A percentile compares a stretch with the other conserved stretches of the same genome.
These are phyloP conservation scores for Paracorniculantispora psalliotae DNA, from an alignment of 2,329 filamentous ascomycete genomes.

Conservation along the genomic window DNA sequence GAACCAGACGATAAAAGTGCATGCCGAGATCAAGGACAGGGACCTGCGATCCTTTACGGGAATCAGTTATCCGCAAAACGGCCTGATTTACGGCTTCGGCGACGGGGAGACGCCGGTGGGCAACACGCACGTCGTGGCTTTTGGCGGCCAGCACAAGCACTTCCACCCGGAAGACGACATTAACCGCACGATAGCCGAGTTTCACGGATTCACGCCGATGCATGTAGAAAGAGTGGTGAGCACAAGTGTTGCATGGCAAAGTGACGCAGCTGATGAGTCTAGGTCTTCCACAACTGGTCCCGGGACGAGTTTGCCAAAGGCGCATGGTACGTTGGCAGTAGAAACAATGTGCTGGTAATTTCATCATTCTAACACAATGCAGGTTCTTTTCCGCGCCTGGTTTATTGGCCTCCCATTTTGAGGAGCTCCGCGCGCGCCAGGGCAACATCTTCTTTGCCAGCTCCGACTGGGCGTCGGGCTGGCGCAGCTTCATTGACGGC, in stretches of 20 bases:
- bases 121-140: constrained; percentile 44
- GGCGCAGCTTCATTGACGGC: constrained; percentile 46
- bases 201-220: constrained; percentile 30
- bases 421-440: constrained; percentile 35
- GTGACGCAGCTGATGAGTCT: too few relatives aligned
- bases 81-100: constrained; percentile 38
- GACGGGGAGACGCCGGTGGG: constrained; percentile 40
- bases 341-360: background rate
- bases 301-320: constrained; percentile 43
- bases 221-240: constrained; percentile 24
- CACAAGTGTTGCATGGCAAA: background rate
- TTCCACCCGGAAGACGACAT: constrained; percentile 40
- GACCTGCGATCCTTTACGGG: constrained; percentile 40
- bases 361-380: background rate
- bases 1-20: constrained; percentile 42
- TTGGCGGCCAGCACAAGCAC: constrained; percentile 38
- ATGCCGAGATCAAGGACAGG: constrained; percentile 36
- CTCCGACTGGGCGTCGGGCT: constrained; percentile 45
- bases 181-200: constrained; percentile 25
- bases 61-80: constrained; percentile 38
- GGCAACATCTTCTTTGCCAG: constrained; percentile 42
- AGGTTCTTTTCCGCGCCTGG: constrained; percentile 34
- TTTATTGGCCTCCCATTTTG: constrained; percentile 33
- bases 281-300: constrained; percentile 45
- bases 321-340: constrained; percentile 27